phyloP scores from a whole-genome alignment of 140 eudicot species.

The Oenanthe javanica region DNA sequence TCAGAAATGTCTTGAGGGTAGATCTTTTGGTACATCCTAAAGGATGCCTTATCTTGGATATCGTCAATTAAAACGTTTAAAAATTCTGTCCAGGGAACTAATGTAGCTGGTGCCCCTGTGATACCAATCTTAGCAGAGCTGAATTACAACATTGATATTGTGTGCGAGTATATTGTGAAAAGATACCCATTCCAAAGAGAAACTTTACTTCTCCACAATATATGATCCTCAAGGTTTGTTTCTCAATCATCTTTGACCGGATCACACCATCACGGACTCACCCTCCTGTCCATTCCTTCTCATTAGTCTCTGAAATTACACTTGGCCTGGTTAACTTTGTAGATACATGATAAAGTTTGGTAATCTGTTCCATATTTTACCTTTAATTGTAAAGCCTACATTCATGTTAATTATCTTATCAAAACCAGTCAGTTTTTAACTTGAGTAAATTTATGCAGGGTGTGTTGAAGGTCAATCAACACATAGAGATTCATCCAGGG shows the following conservation, averaged over 20 bases:
- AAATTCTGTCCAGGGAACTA: conserved; percentile 57
- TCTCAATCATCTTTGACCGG: background rate
- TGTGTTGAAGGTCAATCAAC: conserved; percentile 88
- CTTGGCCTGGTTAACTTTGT: background rate
- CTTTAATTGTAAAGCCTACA: background rate
- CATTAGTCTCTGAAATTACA: background rate
- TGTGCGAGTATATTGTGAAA: conserved; percentile 71
- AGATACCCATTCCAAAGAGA: conserved; percentile 87
- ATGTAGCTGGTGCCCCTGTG: conserved; percentile 90
- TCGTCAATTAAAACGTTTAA: background rate
- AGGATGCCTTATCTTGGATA: background rate
- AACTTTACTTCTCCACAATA: conserved; percentile 86
- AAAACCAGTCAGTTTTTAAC: background rate
- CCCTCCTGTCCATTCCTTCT: background rate
- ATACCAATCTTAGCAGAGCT: conserved; percentile 92
- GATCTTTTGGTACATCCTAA: background rate
- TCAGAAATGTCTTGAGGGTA: conserved; percentile 12
- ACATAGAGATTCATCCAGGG: conserved; percentile 86
- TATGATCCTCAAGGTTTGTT: conserved; percentile 82
- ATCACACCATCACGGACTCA: too few relatives aligned
- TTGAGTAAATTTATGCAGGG: conserved; percentile 43
- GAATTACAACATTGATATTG: conserved; percentile 87
- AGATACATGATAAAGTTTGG: background rate
- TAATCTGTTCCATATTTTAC: background rate
- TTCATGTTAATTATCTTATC: background rate